Base-by-base conservation (phyloP, 73 alveolate genomes). In the Paraurostyla sp. region DNA sequence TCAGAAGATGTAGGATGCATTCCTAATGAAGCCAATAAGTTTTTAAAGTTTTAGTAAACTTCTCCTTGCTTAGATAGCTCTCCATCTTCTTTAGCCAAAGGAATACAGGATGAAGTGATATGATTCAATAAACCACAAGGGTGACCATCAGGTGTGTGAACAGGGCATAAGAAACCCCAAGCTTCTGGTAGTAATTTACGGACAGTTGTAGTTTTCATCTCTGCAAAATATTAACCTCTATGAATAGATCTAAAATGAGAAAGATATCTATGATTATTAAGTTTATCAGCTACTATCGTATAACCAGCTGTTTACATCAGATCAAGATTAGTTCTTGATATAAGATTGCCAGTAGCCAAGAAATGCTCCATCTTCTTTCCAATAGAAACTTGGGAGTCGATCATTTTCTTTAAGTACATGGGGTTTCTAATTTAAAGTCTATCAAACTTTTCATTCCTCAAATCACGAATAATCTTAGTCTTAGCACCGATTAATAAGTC, bases 111-210 rank as follows among this genome's bases (percentile, higher is more conserved):
- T 65, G 90, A 71, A 13, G 99, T 93, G 35, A 97, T 91, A 91
- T 99, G 99, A 57, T 98, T 96, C 80, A 99, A 80, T 18, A 96
- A 76, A 15, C 99, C 99, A 85, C 99, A 98, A 0, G 99, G 99
- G 23, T 98, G 99, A 73, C 99, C 99, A 94, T 99, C 99, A 22
- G 99, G 99, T 0, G 99, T 98, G 87, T 99, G 99, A 29, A 99
- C 99, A 0, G 99, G 99, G 71, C 99, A 99, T 0, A 99, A 83
- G 91, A 99, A 99, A 49, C 99, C 99, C 99, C 99, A 99, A 33
- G 99, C 94, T 88, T 99, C 99, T 0, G 99, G 99, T 40, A 98
- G 93, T 60, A 99, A 89, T 93, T 98, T 98, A 88, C 99, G 93
- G 30, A 98, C 99, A 33, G 98, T 93, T 0, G 99, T 93, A 1